Conservation (phyloP, 1,139 yeast species). For the Saccharomyces hybrid region DNA sequence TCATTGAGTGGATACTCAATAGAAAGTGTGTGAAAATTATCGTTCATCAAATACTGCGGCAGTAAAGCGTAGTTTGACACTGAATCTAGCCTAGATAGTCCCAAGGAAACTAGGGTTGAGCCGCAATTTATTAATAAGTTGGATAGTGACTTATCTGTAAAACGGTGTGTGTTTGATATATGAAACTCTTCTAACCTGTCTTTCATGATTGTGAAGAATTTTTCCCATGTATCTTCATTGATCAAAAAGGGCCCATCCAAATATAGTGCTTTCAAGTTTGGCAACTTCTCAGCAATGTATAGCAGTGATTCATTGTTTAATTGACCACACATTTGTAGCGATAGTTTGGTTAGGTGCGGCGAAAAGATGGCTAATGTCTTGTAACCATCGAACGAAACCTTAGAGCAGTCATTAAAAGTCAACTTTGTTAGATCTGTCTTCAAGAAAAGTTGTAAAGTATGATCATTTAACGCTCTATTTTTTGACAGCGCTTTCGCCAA, state of each 20-base stretch:
- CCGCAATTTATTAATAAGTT: constrained; percentile 60
- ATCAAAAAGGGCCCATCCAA: constrained; percentile 87
- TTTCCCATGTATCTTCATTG: constrained; percentile 67
- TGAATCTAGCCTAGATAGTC: constrained; percentile 67
- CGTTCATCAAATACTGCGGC: constrained; percentile 50
- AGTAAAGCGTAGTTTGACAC: constrained; percentile 53
- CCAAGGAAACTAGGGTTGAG: constrained; percentile 40
- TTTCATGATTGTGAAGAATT: constrained; percentile 51
- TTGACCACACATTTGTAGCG: constrained; percentile 88
- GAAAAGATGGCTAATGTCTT: constrained; percentile 70
- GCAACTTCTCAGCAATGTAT: constrained; percentile 54
- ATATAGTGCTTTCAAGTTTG: constrained; percentile 43
- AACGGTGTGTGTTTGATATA: constrained; percentile 75
- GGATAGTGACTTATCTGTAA: constrained; percentile 58
- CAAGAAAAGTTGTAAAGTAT: constrained; percentile 65
- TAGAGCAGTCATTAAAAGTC: constrained; percentile 90
- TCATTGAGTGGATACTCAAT: constrained; percentile 60
- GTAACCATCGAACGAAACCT: constrained; percentile 57
- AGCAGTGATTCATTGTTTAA: constrained; percentile 67
- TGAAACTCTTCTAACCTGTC: constrained; percentile 47
- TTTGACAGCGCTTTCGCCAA: constrained; percentile 76
- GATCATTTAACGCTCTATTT: constrained; percentile 67
- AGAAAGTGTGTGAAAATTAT: constrained; percentile 47
- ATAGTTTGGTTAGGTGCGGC: constrained; percentile 59
- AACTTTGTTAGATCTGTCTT: constrained; percentile 49